These are phyloP conservation scores for Ascoidea asiatica DNA, from an alignment of 805 yeast species.

Conservation along the genomic window DNA sequence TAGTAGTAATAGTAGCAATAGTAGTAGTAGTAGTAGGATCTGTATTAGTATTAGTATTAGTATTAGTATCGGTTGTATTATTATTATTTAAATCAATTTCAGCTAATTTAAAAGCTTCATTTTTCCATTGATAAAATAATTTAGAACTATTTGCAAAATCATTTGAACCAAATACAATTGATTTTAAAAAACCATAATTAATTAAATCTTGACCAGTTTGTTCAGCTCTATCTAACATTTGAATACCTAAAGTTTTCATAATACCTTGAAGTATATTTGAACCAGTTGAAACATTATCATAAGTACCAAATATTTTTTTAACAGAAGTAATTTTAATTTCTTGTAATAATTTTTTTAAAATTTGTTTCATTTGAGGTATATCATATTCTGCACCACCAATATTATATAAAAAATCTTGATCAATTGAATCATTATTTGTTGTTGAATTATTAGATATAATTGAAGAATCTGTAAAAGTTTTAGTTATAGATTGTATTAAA, in stretches of 20 bases:
- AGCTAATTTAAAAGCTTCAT: constrained; percentile 46
- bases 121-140: constrained; percentile 72
- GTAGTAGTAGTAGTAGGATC: background rate
- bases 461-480: constrained; percentile 7
- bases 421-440: constrained; percentile 14
- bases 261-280: constrained; percentile 48
- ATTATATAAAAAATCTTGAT: constrained; percentile 14
- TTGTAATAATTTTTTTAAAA: constrained; percentile 27
- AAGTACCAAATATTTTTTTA: constrained; percentile 57
- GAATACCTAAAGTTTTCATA: constrained; percentile 28
- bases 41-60: constrained; percentile 4
- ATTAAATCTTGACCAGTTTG: constrained; percentile 61
- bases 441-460: constrained; percentile 12
- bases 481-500: constrained; percentile 9
- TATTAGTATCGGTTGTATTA: constrained; percentile 4
- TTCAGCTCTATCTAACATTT: constrained; percentile 48
- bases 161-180: constrained; percentile 47
- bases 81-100: constrained; percentile 17
- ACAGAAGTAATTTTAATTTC: constrained; percentile 40
- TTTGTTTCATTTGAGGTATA: constrained; percentile 25
- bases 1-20: background rate
- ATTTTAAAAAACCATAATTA: constrained; percentile 42
- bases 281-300: constrained; percentile 49
- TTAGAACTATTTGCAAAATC: constrained; percentile 64
- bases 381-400: constrained; percentile 25